phyloP scores from a whole-genome alignment of 2,329 filamentous ascomycete genomes.

The Zopfia rhizophila region DNA sequence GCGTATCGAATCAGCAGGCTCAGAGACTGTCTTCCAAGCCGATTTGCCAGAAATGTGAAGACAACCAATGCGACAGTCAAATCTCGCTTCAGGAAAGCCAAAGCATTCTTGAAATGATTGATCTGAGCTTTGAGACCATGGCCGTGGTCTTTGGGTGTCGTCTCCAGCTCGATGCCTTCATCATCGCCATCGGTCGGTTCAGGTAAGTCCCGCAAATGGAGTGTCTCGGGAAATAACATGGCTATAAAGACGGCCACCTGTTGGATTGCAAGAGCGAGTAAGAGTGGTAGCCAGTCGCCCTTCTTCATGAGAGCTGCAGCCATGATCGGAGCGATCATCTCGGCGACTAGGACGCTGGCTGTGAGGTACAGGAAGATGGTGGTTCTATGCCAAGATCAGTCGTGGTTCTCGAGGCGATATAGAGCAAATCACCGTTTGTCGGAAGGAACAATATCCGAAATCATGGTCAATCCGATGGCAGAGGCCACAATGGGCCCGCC shows the following conservation, averaged over 20 bases:
- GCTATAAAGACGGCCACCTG: conserved; percentile 36
- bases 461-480: conserved; percentile 62
- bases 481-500: conserved; percentile 60
- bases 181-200: conserved; percentile 31
- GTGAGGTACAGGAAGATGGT: conserved; percentile 41
- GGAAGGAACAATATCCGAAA: conserved; percentile 61
- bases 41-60: conserved; percentile 59
- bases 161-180: conserved; percentile 28
- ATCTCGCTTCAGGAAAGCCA: conserved; percentile 53
- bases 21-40: conserved; percentile 59
- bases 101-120: conserved; percentile 49
- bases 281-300: conserved; percentile 45
- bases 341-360: conserved; percentile 44
- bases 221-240: conserved; percentile 45
- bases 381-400: conserved; percentile 16
- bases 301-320: conserved; percentile 44
- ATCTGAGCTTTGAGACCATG: conserved; percentile 41
- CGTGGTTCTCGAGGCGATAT: background rate
- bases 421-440: conserved; percentile 50
- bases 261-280: conserved; percentile 43
- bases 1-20: conserved; percentile 63
- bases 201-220: conserved; percentile 46
- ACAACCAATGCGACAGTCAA: conserved; percentile 54
- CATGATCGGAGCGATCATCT: conserved; percentile 48
- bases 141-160: conserved; percentile 20